Evolutionary conservation across 495 filamentous ascomycete species (phyloP).

Genomic region (Trypethelium eluteriae): DNA sequence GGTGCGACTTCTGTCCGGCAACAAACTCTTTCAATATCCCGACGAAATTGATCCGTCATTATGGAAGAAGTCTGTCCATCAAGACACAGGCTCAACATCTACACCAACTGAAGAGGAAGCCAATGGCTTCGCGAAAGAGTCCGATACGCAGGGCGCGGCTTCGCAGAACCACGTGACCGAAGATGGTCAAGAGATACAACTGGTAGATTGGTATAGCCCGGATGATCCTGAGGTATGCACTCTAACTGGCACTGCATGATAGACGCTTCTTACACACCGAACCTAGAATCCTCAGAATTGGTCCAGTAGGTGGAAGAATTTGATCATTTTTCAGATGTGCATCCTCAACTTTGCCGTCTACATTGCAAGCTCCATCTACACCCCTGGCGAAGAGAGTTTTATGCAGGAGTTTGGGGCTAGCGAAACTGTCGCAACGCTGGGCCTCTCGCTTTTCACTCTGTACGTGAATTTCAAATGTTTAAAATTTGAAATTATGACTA

Average conservation of each 20-base stretch:
- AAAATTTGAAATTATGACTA: too few species aligned
- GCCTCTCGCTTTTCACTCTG: slow-evolving; percentile 20
- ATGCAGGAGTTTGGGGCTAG: slow-evolving; percentile 19
- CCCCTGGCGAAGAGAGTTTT: slow-evolving; percentile 12
- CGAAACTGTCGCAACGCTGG: slow-evolving; percentile 19
- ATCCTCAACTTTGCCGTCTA: slow-evolving; percentile 9
- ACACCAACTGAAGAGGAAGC: background rate
- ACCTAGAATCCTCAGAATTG: slow-evolving; percentile 19
- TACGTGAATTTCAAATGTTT: too few species aligned
- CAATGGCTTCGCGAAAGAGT: background rate
- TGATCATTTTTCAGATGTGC: slow-evolving; percentile 16
- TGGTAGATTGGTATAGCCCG: background rate
- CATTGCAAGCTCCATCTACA: slow-evolving; percentile 21
- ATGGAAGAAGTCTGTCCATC: background rate
- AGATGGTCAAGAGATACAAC: background rate
- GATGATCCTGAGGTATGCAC: background rate
- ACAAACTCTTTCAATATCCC: background rate
- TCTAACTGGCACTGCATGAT: background rate
- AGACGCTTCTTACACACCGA: background rate
- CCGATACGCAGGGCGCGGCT: background rate
- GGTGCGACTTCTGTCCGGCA: background rate
- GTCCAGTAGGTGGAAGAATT: slow-evolving; percentile 10
- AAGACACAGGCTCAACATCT: background rate
- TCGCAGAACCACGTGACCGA: background rate
- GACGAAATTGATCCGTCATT: background rate